These are phyloP conservation scores for Mortierella sp. DNA, from an alignment of 371 early-diverging fungal genomes.

Conservation along the genomic window DNA sequence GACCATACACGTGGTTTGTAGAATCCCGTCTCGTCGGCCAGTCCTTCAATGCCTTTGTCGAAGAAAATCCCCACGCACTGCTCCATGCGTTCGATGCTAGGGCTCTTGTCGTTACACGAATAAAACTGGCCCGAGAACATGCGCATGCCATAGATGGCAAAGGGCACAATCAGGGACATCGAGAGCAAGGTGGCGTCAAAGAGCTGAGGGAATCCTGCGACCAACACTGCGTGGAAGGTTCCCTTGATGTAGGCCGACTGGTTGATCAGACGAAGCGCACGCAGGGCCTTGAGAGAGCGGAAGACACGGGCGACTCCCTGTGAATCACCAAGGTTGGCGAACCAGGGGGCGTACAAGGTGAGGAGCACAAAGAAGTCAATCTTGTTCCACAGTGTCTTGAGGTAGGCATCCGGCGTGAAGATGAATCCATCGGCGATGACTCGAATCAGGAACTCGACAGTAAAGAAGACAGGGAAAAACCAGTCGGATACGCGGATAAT, in stretches of 20 bases:
- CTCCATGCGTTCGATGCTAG: constrained; percentile 31
- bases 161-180: constrained; percentile 73
- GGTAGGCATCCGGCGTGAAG: constrained; percentile 76
- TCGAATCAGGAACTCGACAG: constrained; percentile 72
- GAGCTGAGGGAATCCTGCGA: constrained; percentile 70
- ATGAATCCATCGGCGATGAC: constrained; percentile 77
- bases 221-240: constrained; percentile 72
- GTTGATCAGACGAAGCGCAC: constrained; percentile 76
- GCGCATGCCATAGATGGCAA: constrained; percentile 77
- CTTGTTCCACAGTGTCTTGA: constrained; percentile 74
- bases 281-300: constrained; percentile 74
- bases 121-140: constrained; percentile 72
- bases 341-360: constrained; percentile 68
- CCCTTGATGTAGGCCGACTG: constrained; percentile 68
- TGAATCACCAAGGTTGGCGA: constrained; percentile 62
- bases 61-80: constrained; percentile 63
- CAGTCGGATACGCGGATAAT: constrained; percentile 58
- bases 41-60: neutral
- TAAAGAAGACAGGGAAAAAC: constrained; percentile 70
- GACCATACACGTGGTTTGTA: constrained; percentile 72
- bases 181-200: constrained; percentile 71
- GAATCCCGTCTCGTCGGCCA: constrained; percentile 31
- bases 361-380: constrained; percentile 77
- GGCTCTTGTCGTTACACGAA: constrained; percentile 67
- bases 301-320: constrained; percentile 70